Evolutionary conservation across 202 grass and related monocot genomes (phyloP), one percentile per base, ranked within the genome.

Genomic region (Schoenoplectus triqueter): DNA sequence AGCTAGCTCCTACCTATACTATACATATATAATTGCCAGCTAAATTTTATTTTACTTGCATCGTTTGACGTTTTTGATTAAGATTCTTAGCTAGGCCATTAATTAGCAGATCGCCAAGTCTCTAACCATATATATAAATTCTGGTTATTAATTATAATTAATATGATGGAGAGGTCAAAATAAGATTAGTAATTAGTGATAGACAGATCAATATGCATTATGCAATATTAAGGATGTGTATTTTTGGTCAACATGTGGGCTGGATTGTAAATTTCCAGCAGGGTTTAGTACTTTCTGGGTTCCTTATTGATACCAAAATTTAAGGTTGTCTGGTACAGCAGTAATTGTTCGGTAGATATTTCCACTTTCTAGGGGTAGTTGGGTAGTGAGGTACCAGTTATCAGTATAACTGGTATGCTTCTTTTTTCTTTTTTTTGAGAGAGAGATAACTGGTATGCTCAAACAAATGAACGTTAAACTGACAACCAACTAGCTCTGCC

Each of bases 101-200:
- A 44, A 68, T 68, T 68, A 68, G 39, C 66, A 68, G 11, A 1
- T 44, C 15, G 66, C 66, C 21, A 68, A 67, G 64, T 67, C 64
- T 67, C 64, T 41, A 39, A 66, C 4, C 13, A 13, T 59, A 47
- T 6, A 47, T 60, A 60, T 60, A 13, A 14, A 60, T 47, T 18
- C 11, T 15, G 5, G 6, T 17, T 17, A 7, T 4, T 65, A 22
- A 65, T 9, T 64, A 31, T 31, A 66, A 66, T 41, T 68, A 68
- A 42, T 5, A 68, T 68, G 6, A 68, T 68, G 6, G 1, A 68
- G 11, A 42, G 39, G 66, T 44, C 31, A 68, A 42, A 68, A 31
- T 44, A 42, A 40, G 42, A 62, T 18, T 18, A 18, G n/a, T 62
- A 31, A 31, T 31, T 31, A 31, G 0, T 60, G 13, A 60, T 60